Conservation (phyloP, 768 basidiomycete genomes). For the Tulasnella calospora region DNA sequence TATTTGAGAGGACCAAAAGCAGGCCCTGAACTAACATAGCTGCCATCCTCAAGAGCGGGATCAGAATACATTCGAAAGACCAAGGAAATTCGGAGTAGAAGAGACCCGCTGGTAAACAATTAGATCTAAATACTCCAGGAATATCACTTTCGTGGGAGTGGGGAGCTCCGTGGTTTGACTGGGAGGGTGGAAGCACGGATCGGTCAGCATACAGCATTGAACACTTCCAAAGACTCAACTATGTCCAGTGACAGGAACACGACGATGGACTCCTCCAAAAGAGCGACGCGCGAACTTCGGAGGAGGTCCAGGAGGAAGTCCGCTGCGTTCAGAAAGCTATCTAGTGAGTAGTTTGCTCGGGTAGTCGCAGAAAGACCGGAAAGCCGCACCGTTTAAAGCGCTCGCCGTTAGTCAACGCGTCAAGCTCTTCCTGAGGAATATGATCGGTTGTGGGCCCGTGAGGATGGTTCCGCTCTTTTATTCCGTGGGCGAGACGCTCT, state of each 20-base stretch:
- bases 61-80: too few relatives aligned
- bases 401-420: neutral
- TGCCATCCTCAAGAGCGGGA: too few relatives aligned
- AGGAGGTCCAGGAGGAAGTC: constrained; percentile 12
- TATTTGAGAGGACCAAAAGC: neutral
- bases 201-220: neutral
- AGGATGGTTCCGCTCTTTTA: neutral
- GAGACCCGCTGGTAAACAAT: neutral
- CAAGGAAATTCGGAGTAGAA: neutral
- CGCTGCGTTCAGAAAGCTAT: neutral
- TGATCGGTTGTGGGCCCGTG: neutral
- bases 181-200: neutral
- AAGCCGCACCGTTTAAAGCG: neutral
- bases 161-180: neutral
- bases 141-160: neutral
- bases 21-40: neutral
- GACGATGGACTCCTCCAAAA: neutral
- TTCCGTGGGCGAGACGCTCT: neutral
- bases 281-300: neutral
- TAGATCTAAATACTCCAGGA: neutral
- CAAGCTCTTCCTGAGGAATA: neutral
- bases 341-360: too few relatives aligned
- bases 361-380: neutral
- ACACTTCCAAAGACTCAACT: neutral
- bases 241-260: neutral